Evolutionary conservation across 495 filamentous ascomycete genomes (phyloP).

Genomic region (Trichoderma asperelloides): DNA sequence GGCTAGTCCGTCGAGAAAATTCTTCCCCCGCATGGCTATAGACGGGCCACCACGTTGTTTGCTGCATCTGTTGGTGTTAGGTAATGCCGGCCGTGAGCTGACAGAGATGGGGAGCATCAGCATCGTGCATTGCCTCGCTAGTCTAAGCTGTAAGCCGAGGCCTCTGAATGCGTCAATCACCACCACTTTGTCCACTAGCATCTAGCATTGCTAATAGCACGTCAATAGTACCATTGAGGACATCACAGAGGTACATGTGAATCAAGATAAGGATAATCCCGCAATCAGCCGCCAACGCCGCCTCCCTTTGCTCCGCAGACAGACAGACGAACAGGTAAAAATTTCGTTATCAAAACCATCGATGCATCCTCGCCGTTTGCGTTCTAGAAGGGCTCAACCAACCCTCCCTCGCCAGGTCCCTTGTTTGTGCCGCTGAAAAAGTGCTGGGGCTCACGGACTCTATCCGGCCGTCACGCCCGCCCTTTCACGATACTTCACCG

Average conservation of each 20-base stretch:
- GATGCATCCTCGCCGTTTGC: not conserved
- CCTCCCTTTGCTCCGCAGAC: not conserved
- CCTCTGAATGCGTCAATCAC: not conserved
- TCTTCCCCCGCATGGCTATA: constrained; percentile 5
- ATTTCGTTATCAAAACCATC: not conserved
- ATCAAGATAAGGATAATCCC: not conserved
- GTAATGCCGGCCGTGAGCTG: not conserved
- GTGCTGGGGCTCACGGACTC: not conserved
- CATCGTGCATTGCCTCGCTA: not conserved
- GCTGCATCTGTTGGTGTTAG: not conserved
- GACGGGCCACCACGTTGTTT: constrained; percentile 1
- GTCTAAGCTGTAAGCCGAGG: not conserved
- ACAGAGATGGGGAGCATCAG: not conserved
- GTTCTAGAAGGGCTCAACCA: not conserved
- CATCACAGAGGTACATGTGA: not conserved
- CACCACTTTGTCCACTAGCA: too few relatives aligned
- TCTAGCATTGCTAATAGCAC: not conserved
- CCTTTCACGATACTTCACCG: constrained; percentile 1
- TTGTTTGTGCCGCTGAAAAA: not conserved
- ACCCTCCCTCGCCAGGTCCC: not conserved
- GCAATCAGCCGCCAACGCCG: not conserved
- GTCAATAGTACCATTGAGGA: not conserved
- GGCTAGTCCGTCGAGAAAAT: not conserved
- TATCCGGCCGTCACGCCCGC: not conserved
- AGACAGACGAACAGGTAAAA: not conserved